Evolutionary conservation across 768 basidiomycete species (phyloP), one percentile per base, ranked within the genome.

Genomic region (Dacryopinax spathularia): DNA sequence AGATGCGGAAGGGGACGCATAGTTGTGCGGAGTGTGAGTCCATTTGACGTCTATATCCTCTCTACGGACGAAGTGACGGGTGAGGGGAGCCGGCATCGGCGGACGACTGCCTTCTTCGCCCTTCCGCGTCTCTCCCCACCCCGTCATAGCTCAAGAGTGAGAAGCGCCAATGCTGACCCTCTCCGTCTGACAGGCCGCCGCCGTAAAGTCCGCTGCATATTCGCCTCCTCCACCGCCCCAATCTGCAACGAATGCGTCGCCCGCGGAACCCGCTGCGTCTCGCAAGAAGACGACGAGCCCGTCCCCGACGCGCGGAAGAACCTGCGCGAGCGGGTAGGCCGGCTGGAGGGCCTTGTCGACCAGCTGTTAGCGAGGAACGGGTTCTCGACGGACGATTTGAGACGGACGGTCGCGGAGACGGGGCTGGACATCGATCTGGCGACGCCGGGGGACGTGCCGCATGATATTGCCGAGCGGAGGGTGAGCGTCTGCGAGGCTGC

Each of bases 1-100:
- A 56, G 29, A 56, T 56, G 48, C 3, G 48, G 18, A 56, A 56
- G 48, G 48, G 48, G 48, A 56, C 48, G 31, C 48, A 56, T 29
- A 56, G 48, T 29, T 56, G 48, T 56, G 48, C 48, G 25, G 48
- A 56, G 48, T 56, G 48, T 56, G 48, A 56, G 48, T 56, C 25
- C 39, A 6, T 41, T 22, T 41, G n/a, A n/a, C n/a, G 22, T 22
- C 22, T 41, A 41, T 41, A 18, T 41, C 6, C 39, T 18, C 18
- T 9, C 35, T 9, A 9, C 10, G 35, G 39, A 15, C 7, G 18
- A 15, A 22, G 39, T 15, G 22, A 5, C 39, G 22, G 18, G 10
- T 41, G 39, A 15, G 22, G 18, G 7, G 22, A 41, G 16, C 39
- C 39, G 39, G 39, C 39, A 22, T 15, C 39, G 39, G 18, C 39